These are phyloP conservation scores for Asterophora parasitica DNA, from an alignment of 768 basidiomycete genomes.

Conservation along the genomic window DNA sequence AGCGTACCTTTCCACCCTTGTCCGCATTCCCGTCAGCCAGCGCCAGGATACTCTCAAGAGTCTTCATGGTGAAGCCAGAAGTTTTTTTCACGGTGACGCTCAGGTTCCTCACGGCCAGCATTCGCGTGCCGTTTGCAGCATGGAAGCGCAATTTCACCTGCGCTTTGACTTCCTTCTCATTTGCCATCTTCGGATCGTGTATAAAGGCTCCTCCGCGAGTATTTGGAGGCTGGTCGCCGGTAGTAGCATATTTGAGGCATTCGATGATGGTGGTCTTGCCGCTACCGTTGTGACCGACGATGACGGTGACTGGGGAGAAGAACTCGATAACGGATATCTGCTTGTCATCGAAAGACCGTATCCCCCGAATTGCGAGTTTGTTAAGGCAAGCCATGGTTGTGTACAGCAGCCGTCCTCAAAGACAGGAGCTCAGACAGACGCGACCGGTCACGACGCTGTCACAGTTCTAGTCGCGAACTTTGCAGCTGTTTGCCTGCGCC, in stretches of 20 bases:
- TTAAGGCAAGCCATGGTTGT: conserved; percentile 71
- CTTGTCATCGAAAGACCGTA: conserved; percentile 96
- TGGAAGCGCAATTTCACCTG: conserved; percentile 94
- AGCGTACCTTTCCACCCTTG: conserved; percentile 71
- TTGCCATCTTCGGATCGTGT: conserved; percentile 99
- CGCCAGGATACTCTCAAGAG: conserved; percentile 85
- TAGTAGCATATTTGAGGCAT: conserved; percentile 98
- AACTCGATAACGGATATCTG: conserved; percentile 92
- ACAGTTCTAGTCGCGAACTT: conserved; percentile 2
- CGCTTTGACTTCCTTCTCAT: conserved; percentile 98
- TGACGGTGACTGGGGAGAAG: conserved; percentile 95
- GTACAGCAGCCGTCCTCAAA: too few relatives aligned
- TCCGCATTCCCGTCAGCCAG: conserved; percentile 62
- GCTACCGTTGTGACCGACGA: conserved; percentile 97
- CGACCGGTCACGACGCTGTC: conserved; percentile 15
- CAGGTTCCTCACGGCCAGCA: conserved; percentile 87
- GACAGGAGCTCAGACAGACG: too few relatives aligned
- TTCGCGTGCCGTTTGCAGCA: conserved; percentile 83
- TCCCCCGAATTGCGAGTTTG: conserved; percentile 92
- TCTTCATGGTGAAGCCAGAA: conserved; percentile 89
- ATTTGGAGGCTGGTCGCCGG: conserved; percentile 96
- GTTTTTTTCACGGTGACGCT: conserved; percentile 94
- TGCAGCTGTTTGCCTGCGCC: conserved; percentile 3
- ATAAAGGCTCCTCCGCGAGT: conserved; percentile 98
- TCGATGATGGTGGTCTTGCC: conserved; percentile 99